Evolutionary conservation across 106 monocot genomes (phyloP).

Genomic region (Allium cepa): DNA sequence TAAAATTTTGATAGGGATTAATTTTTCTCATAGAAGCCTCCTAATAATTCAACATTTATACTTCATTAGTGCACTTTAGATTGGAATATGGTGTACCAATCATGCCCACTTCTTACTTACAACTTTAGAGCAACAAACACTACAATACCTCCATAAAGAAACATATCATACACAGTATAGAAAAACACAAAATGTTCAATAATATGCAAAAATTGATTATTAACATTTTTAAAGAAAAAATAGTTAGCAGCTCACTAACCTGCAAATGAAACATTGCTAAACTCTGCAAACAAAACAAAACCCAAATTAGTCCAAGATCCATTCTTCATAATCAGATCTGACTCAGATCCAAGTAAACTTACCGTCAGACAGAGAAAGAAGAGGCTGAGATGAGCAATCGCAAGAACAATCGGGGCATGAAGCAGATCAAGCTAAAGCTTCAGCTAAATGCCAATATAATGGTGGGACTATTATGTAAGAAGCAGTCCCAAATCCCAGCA

Average conservation of each 20-base stretch:
- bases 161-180: background rate
- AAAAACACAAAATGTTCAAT: background rate
- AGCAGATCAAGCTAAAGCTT: constrained; percentile 14
- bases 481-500: constrained; percentile 15
- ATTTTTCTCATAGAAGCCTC: too few relatives aligned
- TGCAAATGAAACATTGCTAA: constrained; percentile 27
- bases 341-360: background rate
- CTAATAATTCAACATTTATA: too few relatives aligned
- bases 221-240: too few relatives aligned
- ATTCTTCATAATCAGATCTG: background rate
- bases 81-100: background rate
- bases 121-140: background rate
- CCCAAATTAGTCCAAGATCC: background rate
- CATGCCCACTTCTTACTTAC: background rate
- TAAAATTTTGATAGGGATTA: too few relatives aligned
- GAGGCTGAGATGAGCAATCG: constrained; percentile 23
- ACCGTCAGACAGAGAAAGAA: constrained; percentile 18
- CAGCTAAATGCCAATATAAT: constrained; percentile 20
- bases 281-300: constrained; percentile 24
- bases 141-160: background rate
- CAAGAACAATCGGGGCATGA: constrained; percentile 17
- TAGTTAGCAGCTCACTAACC: constrained; percentile 4
- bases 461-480: constrained; percentile 24
- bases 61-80: background rate
- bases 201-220: background rate